Evolutionary conservation across 768 basidiomycete species (phyloP), one percentile per base, ranked within the genome.

Genomic region (Royoungia palumana): DNA sequence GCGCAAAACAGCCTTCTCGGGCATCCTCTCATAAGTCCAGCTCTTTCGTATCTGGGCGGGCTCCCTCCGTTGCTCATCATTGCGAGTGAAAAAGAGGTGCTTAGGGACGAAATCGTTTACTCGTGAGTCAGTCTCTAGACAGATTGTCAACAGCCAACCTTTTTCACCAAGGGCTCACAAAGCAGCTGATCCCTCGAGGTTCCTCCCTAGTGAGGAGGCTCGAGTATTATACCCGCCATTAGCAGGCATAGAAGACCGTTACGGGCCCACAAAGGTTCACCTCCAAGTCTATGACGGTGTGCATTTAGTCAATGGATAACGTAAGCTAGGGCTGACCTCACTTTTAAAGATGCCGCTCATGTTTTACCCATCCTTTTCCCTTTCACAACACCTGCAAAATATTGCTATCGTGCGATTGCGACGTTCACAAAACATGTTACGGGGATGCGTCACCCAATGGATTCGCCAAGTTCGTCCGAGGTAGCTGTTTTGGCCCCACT

Each of bases 41-140:
- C 78, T 8, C 64, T 88, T 54, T 80, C 81, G 0, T 94, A 92
- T 67, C 76, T 99, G 11, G 96, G 95, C 6, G 94, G 94, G 2
- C 68, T 99, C 0, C 91, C 91, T 2, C 96, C 96, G 12, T 61
- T 98, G 39, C 69, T 92, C 21, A 70, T 99, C 55, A 82, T 94
- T 54, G 87, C 83, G 1, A 84, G 95, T 35, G 89, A 96, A 47
- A 88, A 86, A 58, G 95, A 98, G 70, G 91, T 95, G 0, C 68
- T 97, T 36, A 75, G 94, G 46, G 95, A 98, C 62, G 95, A 97
- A 67, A 83, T 91, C 28, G 81, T 97, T 25, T 97, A 91, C 62
- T 71, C 79, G 91, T 89, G 41, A 53, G 84, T 75, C 28, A 21
- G 34, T 38, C 37, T 2, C 40, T 35, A 24, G n/a, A n/a, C n/a